These are phyloP conservation scores for Alternaria burnsii DNA, from an alignment of 2,329 filamentous ascomycete genomes.

Conservation along the genomic window DNA sequence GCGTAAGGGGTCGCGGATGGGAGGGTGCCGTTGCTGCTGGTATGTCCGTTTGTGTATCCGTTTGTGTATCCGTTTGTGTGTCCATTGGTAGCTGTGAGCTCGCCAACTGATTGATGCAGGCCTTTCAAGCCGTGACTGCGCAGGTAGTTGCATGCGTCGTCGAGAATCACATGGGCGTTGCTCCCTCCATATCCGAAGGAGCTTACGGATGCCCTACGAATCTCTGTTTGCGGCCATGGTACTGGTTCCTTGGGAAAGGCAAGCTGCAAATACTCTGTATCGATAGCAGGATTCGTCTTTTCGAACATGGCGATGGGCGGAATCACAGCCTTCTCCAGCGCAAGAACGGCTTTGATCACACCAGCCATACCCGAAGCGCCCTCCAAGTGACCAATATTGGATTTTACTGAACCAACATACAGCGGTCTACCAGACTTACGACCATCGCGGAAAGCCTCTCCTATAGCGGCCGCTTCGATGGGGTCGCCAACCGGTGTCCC, in stretches of 20 bases:
- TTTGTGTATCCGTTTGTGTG: neutral
- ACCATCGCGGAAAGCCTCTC: conserved; percentile 8
- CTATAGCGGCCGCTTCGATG: conserved; percentile 16
- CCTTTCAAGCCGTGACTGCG: conserved; percentile 1
- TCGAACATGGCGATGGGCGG: conserved; percentile 37
- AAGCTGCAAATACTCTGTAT: conserved; percentile 15
- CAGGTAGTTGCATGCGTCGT: conserved; percentile 15
- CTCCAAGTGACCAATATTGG: conserved; percentile 36
- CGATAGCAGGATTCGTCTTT: conserved; percentile 20
- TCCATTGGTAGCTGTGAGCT: neutral
- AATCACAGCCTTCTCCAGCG: conserved; percentile 45
- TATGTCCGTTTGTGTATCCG: conserved; percentile 1
- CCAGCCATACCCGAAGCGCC: conserved; percentile 24
- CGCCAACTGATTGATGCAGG: neutral
- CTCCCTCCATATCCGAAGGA: conserved; percentile 25
- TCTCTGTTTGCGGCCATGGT: neutral
- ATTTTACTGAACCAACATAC: conserved; percentile 27
- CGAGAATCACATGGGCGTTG: conserved; percentile 27
- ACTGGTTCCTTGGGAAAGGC: neutral
- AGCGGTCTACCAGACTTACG: neutral
- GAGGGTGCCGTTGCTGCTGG: neutral
- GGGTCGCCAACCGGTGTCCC: conserved; percentile 17
- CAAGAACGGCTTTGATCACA: conserved; percentile 34
- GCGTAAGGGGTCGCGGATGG: conserved; percentile 1
- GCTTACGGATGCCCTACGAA: conserved; percentile 18